Conservation (phyloP, 208 protist species). For the Trypanosoma rangeli region DNA sequence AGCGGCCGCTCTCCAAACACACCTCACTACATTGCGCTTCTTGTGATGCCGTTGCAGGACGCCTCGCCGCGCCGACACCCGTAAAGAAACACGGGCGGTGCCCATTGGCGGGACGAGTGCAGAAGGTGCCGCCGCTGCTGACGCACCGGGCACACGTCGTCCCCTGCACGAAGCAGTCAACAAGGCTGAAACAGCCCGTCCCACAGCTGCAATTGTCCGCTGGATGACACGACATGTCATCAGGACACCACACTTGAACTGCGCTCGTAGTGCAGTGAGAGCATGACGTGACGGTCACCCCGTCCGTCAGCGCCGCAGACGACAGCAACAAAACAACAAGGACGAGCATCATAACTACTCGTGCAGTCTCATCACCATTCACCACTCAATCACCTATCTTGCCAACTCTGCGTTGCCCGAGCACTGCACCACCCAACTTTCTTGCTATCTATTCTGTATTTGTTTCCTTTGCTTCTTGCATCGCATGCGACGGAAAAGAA, state of each 20-base stretch:
- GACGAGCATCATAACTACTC: background rate
- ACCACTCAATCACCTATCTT: background rate
- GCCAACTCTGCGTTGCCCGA: no score
- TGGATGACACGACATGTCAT: conserved; percentile 51
- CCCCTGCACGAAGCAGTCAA: conserved; percentile 47
- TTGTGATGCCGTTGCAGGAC: background rate
- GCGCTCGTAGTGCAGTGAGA: conserved; percentile 45
- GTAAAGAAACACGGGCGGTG: conserved; percentile 37
- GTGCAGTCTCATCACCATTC: background rate
- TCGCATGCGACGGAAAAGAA: background rate
- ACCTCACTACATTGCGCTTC: background rate
- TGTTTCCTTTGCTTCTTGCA: background rate
- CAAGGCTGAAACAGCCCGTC: conserved; percentile 31
- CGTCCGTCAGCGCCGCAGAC: background rate
- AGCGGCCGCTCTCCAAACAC: conserved; percentile 12
- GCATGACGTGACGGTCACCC: conserved; percentile 31
- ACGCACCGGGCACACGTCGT: conserved; percentile 38
- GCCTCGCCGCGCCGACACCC: background rate
- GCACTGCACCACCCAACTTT: background rate
- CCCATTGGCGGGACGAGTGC: conserved; percentile 8
- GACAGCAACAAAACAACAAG: background rate
- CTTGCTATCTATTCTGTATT: background rate
- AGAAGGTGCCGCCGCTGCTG: conserved; percentile 45
- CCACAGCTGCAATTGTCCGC: conserved; percentile 40
- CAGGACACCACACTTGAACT: conserved; percentile 41